Evolutionary conservation across 495 filamentous ascomycete species (phyloP), one percentile per base, ranked within the genome.

Genomic region (Zalerion maritima): DNA sequence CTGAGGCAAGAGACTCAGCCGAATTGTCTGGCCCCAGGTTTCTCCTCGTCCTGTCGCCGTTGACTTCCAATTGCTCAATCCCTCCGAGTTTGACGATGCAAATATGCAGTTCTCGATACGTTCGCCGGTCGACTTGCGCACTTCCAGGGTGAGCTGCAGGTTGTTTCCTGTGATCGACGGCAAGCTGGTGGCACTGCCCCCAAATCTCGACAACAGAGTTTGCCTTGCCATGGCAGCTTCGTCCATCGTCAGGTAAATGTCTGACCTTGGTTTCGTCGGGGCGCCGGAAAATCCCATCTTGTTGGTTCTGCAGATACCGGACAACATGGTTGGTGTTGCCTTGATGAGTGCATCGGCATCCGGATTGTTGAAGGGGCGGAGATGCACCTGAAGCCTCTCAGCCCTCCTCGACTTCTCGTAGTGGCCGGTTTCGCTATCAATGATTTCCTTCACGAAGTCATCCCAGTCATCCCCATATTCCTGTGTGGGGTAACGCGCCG

Each of bases 281-380:
- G 84, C 86, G 12, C 85, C 85, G 2, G 89, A 77, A 53, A 99
- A 99, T n/a, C 84, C 87, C 42, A 94, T 84, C 49, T 87, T 84
- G 37, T 65, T 70, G 4, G 85, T 87, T 40, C 75, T 75, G 35
- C 64, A 64, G 33, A 94, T 69, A 23, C 75, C 72, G 31, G 91
- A 81, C 20, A 96, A 69, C 4, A 91, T 57, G 0, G 89, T 96
- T 6, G 87, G 91, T 9, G 86, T 94, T 25, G 75, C 69, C 35
- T 75, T 75, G 34, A 96, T 74, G 17, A 99, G 67, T 2, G 54
- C 60, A 39, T 85, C 84, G 0, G 81, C 70, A 41, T 94, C 84
- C 4, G 74, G 61, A 32, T 68, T 59, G 14, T 67, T 62, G 47
- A 94, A 94, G 4, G 81, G 62, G 35, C 76, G 75, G 6, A 92